Evolutionary conservation across 352 stramenopile genomes (phyloP).

Genomic region (Globisporangium nunn): DNA sequence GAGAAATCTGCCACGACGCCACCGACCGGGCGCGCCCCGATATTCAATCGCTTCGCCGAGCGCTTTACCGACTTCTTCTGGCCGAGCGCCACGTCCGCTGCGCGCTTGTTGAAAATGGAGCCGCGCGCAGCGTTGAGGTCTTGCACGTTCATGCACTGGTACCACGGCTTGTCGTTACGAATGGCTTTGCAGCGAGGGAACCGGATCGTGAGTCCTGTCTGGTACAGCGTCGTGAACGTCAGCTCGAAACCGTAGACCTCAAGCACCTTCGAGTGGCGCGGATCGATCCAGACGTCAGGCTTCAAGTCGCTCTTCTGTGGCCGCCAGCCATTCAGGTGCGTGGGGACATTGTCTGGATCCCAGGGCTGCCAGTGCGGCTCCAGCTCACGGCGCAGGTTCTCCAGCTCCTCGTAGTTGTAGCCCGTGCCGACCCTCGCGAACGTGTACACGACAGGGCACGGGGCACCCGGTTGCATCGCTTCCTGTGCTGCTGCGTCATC

Average conservation of each 20-base stretch:
- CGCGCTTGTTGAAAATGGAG: slow-evolving; percentile 61
- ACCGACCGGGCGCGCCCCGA: slow-evolving; percentile 14
- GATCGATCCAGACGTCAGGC: slow-evolving; percentile 81
- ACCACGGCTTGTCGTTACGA: slow-evolving; percentile 78
- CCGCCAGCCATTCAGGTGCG: slow-evolving; percentile 73
- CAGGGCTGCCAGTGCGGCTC: slow-evolving; percentile 74
- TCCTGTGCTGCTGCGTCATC: slow-evolving; percentile 39
- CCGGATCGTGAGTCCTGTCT: slow-evolving; percentile 72
- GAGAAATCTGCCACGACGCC: slow-evolving; percentile 55
- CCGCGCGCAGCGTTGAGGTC: slow-evolving; percentile 63
- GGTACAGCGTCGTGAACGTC: slow-evolving; percentile 73
- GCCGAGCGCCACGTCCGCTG: slow-evolving; percentile 59
- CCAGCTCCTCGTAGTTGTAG: slow-evolving; percentile 76
- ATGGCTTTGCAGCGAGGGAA: slow-evolving; percentile 80
- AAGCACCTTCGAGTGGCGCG: slow-evolving; percentile 72
- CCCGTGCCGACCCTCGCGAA: slow-evolving; percentile 81
- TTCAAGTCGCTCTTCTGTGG: slow-evolving; percentile 66
- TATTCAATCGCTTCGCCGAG: slow-evolving; percentile 22
- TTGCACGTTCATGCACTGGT: slow-evolving; percentile 72
- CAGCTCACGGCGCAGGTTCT: slow-evolving; percentile 61
- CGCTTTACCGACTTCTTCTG: slow-evolving; percentile 54
- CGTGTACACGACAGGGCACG: slow-evolving; percentile 62
- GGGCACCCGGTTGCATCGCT: slow-evolving; percentile 37
- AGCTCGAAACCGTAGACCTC: slow-evolving; percentile 85
- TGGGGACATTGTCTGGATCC: slow-evolving; percentile 58